Evolutionary conservation across 306 rosid genomes (phyloP).

Genomic region (Dalbergia cochinchinensis): DNA sequence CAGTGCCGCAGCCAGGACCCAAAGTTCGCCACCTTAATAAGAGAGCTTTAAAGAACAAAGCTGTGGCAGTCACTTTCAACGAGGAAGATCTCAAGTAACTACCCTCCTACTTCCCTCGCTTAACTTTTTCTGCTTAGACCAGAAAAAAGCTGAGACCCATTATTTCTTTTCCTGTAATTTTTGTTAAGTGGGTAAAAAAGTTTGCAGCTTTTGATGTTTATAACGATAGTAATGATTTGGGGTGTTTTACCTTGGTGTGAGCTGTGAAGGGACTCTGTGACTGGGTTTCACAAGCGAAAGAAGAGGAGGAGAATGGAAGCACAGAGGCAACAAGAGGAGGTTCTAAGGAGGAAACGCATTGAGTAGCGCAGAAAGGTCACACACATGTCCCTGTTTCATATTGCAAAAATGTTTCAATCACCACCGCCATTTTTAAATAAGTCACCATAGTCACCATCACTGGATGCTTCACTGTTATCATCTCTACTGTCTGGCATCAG

Average conservation of each 20-base stretch:
- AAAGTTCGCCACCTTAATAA: slow-evolving; percentile 66
- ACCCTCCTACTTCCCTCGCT: neutral
- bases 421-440: too few relatives aligned
- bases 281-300: slow-evolving; percentile 96
- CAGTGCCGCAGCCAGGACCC: slow-evolving; percentile 36
- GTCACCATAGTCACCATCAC: too few relatives aligned
- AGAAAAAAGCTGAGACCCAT: neutral
- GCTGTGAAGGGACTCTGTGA: slow-evolving; percentile 64
- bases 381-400: neutral
- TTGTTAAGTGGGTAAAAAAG: neutral
- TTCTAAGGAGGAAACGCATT: slow-evolving; percentile 66
- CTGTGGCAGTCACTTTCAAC: slow-evolving; percentile 70
- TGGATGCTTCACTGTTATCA: too few relatives aligned
- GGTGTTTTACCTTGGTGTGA: neutral
- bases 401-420: too few relatives aligned
- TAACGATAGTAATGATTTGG: neutral
- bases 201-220: too few relatives aligned
- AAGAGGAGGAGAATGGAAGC: slow-evolving; percentile 94
- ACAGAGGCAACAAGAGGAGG: slow-evolving; percentile 68
- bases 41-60: slow-evolving; percentile 80
- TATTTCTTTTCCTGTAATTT: neutral
- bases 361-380: slow-evolving; percentile 76
- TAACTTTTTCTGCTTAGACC: neutral
- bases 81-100: slow-evolving; percentile 68
- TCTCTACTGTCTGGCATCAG: too few relatives aligned